Conservation (phyloP, 257 asterid genomes). For the Lycium ferocissimum region DNA sequence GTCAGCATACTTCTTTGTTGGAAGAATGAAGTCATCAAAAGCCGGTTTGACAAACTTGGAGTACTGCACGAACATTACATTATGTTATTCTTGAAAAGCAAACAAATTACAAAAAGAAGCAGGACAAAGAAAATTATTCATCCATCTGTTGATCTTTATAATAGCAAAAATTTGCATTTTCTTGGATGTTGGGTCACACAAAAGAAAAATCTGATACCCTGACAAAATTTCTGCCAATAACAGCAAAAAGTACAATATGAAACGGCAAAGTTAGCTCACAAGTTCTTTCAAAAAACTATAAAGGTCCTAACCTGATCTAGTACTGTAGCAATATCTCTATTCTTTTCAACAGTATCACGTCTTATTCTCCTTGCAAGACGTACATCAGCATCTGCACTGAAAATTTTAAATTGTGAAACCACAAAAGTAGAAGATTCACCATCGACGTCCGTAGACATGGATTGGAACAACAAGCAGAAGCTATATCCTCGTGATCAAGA, state of each 20-base stretch:
- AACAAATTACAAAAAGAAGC: neutral
- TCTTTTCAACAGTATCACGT: conserved; percentile 92
- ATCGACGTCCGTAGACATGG: neutral
- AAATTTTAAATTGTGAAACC: conserved; percentile 46
- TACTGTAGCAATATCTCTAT: conserved; percentile 82
- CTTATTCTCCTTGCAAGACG: conserved; percentile 97
- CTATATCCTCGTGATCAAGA: neutral
- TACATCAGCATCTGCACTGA: conserved; percentile 97
- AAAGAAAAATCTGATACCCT: neutral
- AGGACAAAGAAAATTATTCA: neutral
- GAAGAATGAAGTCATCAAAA: conserved; percentile 96
- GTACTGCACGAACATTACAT: conserved; percentile 66
- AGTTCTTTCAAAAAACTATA: neutral
- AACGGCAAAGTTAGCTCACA: conserved; percentile 13
- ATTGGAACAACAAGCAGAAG: neutral
- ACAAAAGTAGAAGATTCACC: conserved; percentile 34
- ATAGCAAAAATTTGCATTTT: neutral
- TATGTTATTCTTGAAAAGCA: conserved; percentile 16
- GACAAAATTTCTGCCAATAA: conserved; percentile 9
- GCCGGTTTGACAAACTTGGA: conserved; percentile 98
- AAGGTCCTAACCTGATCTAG: conserved; percentile 81
- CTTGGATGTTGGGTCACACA: neutral
- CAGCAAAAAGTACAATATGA: neutral
- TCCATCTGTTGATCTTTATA: neutral
- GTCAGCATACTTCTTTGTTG: conserved; percentile 96